These are phyloP conservation scores for Leishmania tropica DNA, from an alignment of 208 protist genomes.

Conservation along the genomic window DNA sequence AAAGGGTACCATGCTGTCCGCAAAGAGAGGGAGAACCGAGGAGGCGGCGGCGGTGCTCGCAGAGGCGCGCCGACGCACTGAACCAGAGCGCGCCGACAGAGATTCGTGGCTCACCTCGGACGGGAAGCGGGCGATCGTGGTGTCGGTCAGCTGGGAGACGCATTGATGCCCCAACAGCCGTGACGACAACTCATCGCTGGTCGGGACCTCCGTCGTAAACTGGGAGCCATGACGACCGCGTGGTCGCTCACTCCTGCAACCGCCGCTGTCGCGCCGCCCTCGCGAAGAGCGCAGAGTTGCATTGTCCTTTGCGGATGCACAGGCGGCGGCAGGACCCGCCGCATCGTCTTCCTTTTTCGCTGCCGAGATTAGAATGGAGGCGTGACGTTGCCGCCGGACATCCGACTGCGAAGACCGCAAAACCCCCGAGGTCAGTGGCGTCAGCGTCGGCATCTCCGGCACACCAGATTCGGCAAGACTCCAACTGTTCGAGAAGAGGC, in stretches of 20 bases:
- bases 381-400: neutral
- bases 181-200: neutral
- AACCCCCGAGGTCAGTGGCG: neutral
- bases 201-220: neutral
- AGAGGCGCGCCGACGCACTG: conserved; percentile 1
- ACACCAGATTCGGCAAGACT: conserved; percentile 8
- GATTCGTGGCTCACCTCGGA: conserved; percentile 7
- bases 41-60: conserved; percentile 3
- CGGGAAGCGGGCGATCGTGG: neutral
- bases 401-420: neutral
- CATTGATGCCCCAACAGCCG: neutral
- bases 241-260: neutral
- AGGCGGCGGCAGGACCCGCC: neutral
- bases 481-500: conserved; percentile 1
- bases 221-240: neutral
- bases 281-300: neutral
- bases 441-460: neutral
- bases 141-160: neutral
- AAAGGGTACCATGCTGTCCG: neutral
- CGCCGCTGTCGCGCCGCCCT: neutral
- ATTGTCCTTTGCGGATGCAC: neutral
- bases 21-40: conserved; percentile 4
- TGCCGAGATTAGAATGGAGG: neutral
- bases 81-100: neutral
- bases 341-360: neutral